These are phyloP conservation scores for Leccinum arenicola DNA, from an alignment of 768 basidiomycete genomes.

Conservation along the genomic window DNA sequence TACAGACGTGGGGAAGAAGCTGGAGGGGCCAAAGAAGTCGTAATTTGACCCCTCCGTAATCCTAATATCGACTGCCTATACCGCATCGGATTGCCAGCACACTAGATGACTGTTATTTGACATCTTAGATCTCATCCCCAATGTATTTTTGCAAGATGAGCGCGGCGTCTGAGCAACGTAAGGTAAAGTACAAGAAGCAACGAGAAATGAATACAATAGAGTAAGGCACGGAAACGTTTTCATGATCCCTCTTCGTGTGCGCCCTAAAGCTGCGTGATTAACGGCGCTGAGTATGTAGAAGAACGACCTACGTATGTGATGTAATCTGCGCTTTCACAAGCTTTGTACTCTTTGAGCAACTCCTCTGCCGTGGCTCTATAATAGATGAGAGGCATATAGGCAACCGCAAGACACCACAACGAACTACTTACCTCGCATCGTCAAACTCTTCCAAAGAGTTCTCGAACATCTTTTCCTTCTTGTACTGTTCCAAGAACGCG, in stretches of 20 bases:
- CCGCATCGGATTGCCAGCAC: conserved; percentile 20
- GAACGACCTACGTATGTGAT: conserved; percentile 69
- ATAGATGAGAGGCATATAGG: neutral
- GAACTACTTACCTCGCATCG: conserved; percentile 73
- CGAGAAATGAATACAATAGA: conserved; percentile 3
- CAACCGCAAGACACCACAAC: neutral
- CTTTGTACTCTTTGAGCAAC: conserved; percentile 90
- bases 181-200: conserved; percentile 4
- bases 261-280: conserved; percentile 25
- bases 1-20: conserved; percentile 80
- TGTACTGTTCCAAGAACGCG: conserved; percentile 96
- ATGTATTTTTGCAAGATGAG: conserved; percentile 20
- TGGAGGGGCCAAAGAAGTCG: conserved; percentile 75
- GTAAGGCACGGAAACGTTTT: neutral
- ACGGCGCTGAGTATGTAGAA: neutral
- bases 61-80: conserved; percentile 29
- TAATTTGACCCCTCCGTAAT: conserved; percentile 44
- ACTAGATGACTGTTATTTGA: conserved; percentile 10
- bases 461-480: conserved; percentile 94
- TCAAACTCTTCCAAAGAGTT: conserved; percentile 95
- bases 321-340: conserved; percentile 94
- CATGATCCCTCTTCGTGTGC: conserved; percentile 32
- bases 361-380: conserved; percentile 81
- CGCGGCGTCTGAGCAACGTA: conserved; percentile 3
- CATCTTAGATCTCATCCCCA: conserved; percentile 24